phyloP scores from a whole-genome alignment of 441 rosid species.

The Capsella rubella region DNA sequence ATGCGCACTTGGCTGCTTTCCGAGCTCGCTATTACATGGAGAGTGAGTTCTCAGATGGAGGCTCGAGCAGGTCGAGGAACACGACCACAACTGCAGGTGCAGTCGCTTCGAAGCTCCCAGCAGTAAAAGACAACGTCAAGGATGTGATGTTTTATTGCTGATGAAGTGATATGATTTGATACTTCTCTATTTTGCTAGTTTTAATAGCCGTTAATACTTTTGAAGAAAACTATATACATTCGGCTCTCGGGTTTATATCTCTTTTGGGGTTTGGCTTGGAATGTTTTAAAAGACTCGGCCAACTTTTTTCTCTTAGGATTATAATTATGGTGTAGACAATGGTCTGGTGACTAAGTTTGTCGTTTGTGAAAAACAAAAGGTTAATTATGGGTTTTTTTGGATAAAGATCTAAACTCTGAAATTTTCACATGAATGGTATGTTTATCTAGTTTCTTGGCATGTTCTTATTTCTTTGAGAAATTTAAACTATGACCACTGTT shows the following conservation, averaged over 20 bases:
- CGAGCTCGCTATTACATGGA: constrained; percentile 70
- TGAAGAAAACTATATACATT: not conserved
- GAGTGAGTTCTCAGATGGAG: constrained; percentile 50
- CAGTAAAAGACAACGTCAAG: constrained; percentile 61
- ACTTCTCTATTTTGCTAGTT: not conserved
- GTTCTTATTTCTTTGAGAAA: not conserved
- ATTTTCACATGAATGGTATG: not conserved
- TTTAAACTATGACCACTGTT: not conserved
- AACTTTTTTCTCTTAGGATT: not conserved
- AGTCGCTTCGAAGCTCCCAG: constrained; percentile 47
- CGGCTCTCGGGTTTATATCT: not conserved
- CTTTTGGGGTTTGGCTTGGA: not conserved
- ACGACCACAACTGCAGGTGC: not conserved
- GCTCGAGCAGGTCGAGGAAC: constrained; percentile 37
- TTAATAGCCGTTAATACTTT: not conserved
- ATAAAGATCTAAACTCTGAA: not conserved
- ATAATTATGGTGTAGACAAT: not conserved
- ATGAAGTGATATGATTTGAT: constrained; percentile 1
- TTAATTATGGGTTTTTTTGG: not conserved
- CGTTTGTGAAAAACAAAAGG: not conserved
- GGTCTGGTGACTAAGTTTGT: not conserved
- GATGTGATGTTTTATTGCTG: constrained; percentile 75
- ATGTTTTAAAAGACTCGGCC: not conserved
- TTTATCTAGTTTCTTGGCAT: too few species aligned
- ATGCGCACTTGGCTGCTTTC: constrained; percentile 69